phyloP scores from a whole-genome alignment of 2,329 filamentous ascomycete species.

The Fusarium sp. region DNA sequence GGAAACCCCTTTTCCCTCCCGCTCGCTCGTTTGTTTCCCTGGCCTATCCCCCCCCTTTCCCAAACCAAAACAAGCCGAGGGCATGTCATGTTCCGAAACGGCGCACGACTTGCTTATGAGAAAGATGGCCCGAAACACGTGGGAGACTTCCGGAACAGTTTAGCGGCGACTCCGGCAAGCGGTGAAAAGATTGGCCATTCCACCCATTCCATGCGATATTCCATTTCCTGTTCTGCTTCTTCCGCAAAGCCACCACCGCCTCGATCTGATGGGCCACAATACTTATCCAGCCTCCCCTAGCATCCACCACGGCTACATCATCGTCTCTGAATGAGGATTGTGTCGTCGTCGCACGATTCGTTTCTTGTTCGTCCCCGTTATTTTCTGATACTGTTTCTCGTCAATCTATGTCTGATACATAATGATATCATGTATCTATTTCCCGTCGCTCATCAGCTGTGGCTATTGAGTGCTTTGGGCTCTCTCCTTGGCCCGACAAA shows the following conservation, averaged over 20 bases:
- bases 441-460: background rate
- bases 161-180: slow-evolving; percentile 41
- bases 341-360: slow-evolving; percentile 11
- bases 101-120: slow-evolving; percentile 24
- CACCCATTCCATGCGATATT: slow-evolving; percentile 3
- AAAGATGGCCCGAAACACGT: slow-evolving; percentile 44
- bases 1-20: slow-evolving; percentile 40
- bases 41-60: slow-evolving; percentile 4
- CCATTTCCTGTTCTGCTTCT: background rate
- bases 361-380: slow-evolving; percentile 6
- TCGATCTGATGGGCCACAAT: slow-evolving; percentile 32
- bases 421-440: background rate
- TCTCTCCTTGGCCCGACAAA: background rate
- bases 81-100: slow-evolving; percentile 32
- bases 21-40: slow-evolving; percentile 36
- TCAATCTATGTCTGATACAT: slow-evolving; percentile 8
- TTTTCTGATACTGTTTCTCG: slow-evolving; percentile 6
- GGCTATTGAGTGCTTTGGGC: background rate
- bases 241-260: slow-evolving; percentile 29
- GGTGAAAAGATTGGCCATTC: slow-evolving; percentile 45
- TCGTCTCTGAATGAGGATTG: slow-evolving; percentile 6
- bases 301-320: slow-evolving; percentile 12
- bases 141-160: slow-evolving; percentile 45
- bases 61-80: slow-evolving; percentile 29
- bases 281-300: slow-evolving; percentile 11